Base-by-base conservation (phyloP, 495 filamentous ascomycete species). In the Cetradonia linearis region DNA sequence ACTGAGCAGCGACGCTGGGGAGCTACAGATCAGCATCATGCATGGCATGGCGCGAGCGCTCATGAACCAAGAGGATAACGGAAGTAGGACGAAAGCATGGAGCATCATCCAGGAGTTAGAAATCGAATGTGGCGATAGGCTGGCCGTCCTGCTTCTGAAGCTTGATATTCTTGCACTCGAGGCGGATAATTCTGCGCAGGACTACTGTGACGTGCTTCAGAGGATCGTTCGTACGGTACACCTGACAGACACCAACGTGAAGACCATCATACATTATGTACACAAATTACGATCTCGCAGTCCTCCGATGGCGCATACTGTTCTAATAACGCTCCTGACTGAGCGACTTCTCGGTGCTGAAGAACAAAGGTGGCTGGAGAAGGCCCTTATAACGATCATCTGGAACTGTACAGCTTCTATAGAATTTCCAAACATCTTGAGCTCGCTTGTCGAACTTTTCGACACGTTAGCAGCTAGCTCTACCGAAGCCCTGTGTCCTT, bases 191-290 rank as follows among this genome's bases (percentile, higher is more conserved):
- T 59, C 74, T 64, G 23, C 72, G 69, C 46, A 76, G 65, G 72
- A 73, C 20, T 87, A 85, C 63, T 70, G 72, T 25, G 71, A 74
- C 52, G 69, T 81, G 16, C 61, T 84, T 25, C 71, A 70, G 34
- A 73, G 74, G 33, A 83, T 89, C 72, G 74, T 86, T 30, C 72
- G 77, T 42, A 71, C 74, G 13, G 71, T 83, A 16, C 72, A 82
- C 53, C 71, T 84, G 30, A 81, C 80, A 1, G 82, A 86, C 38
- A 68, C 70, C 3, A 86, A 77, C 61, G 83, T 93, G 69, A 87
- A 82, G 66, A 78, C 85, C 33, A 73, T 92, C 9, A 77, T 89
- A 62, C 77, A 85, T 63, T 83, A 88, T 64, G 80, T 89, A 37
- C 78, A 86, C 59, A 84, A 83, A 64, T 72, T 90, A 2, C 82